These are phyloP conservation scores for Vanrija humicola DNA, from an alignment of 1,284 basidiomycete species.

Conservation along the genomic window DNA sequence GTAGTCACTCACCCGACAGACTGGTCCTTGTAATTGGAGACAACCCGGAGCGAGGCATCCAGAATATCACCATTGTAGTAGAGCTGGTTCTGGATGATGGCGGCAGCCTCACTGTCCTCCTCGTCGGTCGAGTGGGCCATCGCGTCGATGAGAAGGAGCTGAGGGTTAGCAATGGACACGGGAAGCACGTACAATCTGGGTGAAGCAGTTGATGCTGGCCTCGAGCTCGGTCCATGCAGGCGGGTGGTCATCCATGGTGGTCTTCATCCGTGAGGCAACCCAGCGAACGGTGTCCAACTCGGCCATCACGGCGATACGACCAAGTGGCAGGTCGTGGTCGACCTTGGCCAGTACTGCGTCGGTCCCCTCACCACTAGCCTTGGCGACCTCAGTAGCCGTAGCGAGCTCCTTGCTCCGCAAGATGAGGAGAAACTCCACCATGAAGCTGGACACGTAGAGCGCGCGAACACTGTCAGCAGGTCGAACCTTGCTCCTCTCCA, in stretches of 20 bases:
- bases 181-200: constrained; percentile 59
- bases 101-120: constrained; percentile 69
- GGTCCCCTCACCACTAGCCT: constrained; percentile 33
- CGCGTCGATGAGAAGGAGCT: constrained; percentile 73
- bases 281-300: constrained; percentile 81
- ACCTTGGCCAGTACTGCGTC: constrained; percentile 4
- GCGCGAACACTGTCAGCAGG: constrained; percentile 85
- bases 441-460: constrained; percentile 78
- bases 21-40: constrained; percentile 67
- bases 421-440: constrained; percentile 78
- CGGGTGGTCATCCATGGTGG: constrained; percentile 85
- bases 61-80: constrained; percentile 91
- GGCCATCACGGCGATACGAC: constrained; percentile 73
- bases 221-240: constrained; percentile 89
- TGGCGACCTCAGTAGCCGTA: constrained; percentile 4
- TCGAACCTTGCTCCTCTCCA: constrained; percentile 80
- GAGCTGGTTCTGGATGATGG: constrained; percentile 75
- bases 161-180: neutral
- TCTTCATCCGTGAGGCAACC: constrained; percentile 81
- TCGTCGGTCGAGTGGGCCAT: constrained; percentile 55
- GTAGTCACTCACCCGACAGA: constrained; percentile 47
- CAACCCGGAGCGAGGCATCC: constrained; percentile 72
- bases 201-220: constrained; percentile 87
- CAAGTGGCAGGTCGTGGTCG: constrained; percentile 56
- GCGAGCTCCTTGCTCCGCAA: constrained; percentile 37